Evolutionary conservation across 345 rosid species (phyloP).

Genomic region (Jatropha curcas): DNA sequence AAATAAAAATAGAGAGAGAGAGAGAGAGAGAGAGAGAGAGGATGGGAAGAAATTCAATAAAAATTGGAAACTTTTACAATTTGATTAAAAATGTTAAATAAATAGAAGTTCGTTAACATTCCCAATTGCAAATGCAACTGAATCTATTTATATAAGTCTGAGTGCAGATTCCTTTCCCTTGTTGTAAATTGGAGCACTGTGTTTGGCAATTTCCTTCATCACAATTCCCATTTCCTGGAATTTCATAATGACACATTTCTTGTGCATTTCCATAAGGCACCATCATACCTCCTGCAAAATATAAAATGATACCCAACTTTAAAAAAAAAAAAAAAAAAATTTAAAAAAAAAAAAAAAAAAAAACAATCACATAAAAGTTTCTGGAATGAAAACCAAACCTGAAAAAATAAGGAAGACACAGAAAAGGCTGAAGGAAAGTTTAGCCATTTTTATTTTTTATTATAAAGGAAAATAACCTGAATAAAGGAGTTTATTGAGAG

Average conservation of each 20-base stretch:
- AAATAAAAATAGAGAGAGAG: too few relatives aligned
- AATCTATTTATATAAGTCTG: slow-evolving; percentile 15
- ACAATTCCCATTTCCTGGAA: slow-evolving; percentile 20
- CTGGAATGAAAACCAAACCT: slow-evolving; percentile 1
- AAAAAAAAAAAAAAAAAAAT: neutral
- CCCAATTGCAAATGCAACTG: slow-evolving; percentile 24
- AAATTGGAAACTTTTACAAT: too few relatives aligned
- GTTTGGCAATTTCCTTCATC: slow-evolving; percentile 4
- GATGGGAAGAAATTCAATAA: too few relatives aligned
- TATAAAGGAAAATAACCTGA: neutral
- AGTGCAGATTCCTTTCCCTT: slow-evolving; percentile 22
- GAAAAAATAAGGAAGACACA: neutral
- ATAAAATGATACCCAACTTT: too few relatives aligned
- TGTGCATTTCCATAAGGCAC: neutral
- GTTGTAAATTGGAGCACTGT: slow-evolving; percentile 12
- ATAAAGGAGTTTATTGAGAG: neutral
- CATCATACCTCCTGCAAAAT: neutral
- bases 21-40: too few relatives aligned
- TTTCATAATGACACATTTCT: slow-evolving; percentile 19
- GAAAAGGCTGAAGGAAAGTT: neutral
- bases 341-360: too few relatives aligned
- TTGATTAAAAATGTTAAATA: too few relatives aligned
- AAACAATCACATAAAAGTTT: neutral
- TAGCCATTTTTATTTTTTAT: neutral
- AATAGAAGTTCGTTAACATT: too few relatives aligned